Evolutionary conservation across 345 rosid genomes (phyloP).

Genomic region (Carallia pectinifolia): DNA sequence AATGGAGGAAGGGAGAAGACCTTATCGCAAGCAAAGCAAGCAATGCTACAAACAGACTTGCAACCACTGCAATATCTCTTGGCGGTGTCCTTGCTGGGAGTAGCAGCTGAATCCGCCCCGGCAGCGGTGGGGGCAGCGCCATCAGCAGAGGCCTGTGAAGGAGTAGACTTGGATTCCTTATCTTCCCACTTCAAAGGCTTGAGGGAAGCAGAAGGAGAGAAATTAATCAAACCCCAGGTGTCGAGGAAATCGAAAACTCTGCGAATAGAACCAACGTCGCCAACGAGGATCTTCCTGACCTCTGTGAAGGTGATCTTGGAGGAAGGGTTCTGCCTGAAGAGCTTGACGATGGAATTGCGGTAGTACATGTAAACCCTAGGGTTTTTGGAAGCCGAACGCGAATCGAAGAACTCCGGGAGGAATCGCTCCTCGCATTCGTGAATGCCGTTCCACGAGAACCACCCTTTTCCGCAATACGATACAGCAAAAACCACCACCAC

Average conservation of each 20-base stretch:
- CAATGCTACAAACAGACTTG: slow-evolving; percentile 74
- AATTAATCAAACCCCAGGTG: slow-evolving; percentile 83
- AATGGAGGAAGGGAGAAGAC: slow-evolving; percentile 28
- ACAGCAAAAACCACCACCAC: neutral
- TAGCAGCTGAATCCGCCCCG: slow-evolving; percentile 24
- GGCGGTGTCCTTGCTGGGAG: slow-evolving; percentile 37
- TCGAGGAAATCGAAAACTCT: slow-evolving; percentile 93
- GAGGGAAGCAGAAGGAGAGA: slow-evolving; percentile 40
- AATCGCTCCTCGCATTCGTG: slow-evolving; percentile 73
- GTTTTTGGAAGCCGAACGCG: slow-evolving; percentile 59
- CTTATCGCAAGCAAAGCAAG: slow-evolving; percentile 89
- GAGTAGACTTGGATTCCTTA: slow-evolving; percentile 55
- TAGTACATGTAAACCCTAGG: slow-evolving; percentile 59
- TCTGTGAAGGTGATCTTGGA: slow-evolving; percentile 80
- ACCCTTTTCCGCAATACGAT: slow-evolving; percentile 38
- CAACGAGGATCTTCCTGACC: slow-evolving; percentile 67
- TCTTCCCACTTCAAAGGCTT: slow-evolving; percentile 92
- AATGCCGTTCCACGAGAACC: slow-evolving; percentile 69
- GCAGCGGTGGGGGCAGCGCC: slow-evolving; percentile 9
- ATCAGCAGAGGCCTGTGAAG: slow-evolving; percentile 14
- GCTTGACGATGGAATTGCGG: slow-evolving; percentile 73
- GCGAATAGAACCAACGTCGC: slow-evolving; percentile 85
- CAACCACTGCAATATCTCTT: slow-evolving; percentile 77
- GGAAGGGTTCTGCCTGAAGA: slow-evolving; percentile 55
- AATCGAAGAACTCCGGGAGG: slow-evolving; percentile 77